Base-by-base conservation (phyloP, 345 rosid genomes). In the Raphanus sativus region DNA sequence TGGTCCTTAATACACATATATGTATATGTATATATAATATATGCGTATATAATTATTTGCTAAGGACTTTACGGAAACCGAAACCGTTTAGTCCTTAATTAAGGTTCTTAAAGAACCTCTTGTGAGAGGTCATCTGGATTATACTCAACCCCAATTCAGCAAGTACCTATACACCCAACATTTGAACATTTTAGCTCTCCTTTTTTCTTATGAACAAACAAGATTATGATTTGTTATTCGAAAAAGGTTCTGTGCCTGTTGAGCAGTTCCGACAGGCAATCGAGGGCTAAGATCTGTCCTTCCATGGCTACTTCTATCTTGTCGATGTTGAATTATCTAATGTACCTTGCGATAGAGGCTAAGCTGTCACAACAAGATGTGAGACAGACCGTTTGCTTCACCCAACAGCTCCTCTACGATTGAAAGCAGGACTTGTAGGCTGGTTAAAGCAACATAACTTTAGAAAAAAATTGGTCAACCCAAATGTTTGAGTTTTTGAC, bases 81-180 rank as follows among this genome's bases (percentile, higher is more conserved):
- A n/a, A n/a, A n/a, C n/a, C n/a, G n/a, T n/a, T n/a, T n/a, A n/a
- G n/a, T n/a, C n/a, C n/a, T n/a, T n/a, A n/a, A n/a, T n/a, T n/a
- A n/a, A n/a, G n/a, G 10, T 84, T 92, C 98, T 69, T 83, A 82
- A 6, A 66, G 48, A 38, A 94, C 77, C 65, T 85, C 99, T 75
- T 83, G 85, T 30, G 87, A 72, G 12, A 95, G 85, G 26, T 87
- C 89, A 64, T 84, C 89, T 29, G 92, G 83, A 61, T 65, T 80
- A 77, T 94, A 94, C 81, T 92, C 98, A 4, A 80, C 74, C 8
- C 97, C 97, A 30, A 89, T 85, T 90, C 78, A 95, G 71, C 81
- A 95, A 82, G 70, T 92, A 95, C 81, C 98, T 95, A 78, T 26
- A 52, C 60, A 54, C 36, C 16, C 52, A 63, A 56, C 56, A 63